Evolutionary conservation across 73 alveolate species (phyloP), one percentile per base, ranked within the genome.

Genomic region (Halteria grandinella): DNA sequence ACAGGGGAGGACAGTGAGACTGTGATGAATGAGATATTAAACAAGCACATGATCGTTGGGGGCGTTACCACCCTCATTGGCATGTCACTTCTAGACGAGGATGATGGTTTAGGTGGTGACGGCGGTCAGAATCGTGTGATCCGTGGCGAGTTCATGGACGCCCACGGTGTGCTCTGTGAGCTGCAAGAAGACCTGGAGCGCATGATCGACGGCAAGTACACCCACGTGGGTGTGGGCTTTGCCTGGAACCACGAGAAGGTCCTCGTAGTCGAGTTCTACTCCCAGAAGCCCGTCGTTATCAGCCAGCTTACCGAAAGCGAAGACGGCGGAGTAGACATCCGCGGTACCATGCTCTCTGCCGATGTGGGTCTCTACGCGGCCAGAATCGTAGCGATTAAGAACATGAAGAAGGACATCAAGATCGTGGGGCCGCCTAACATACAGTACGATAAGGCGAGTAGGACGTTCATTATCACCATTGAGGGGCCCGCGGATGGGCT

Each of bases 331-430:
- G 87, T 96, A 11, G 88, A 86, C 18, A 75, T 96, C 17, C 85
- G 89, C 85, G 99, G 99, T 25, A 93, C 80, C 75, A 93, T 96
- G 98, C 83, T 90, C 17, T 85, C 86, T 53, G 94, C 81, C 31
- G 95, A 90, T 36, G 93, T 90, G 55, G 99, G 99, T 49, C 93
- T 97, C 59, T 96, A 96, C 83, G 99, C 99, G 3, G 89, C 86
- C 40, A 85, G 98, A 82, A 86, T 96, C 36, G 74, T 89, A n/a
- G 71, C 89, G 15, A 51, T 75, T 24, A 81, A 81, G 57, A 90
- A 90, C 51, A 40, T 63, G 52, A 90, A 89, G 93, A 92, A 92
- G 59, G 98, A 92, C 31, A 71, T 77, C 24, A 75, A 63, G 39
- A 81, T 88, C 21, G 89, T 87, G 15, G 96, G 98, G 8, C 98